phyloP scores from a whole-genome alignment of 108 stramenopile species.

The Fragilaria crotonensis region DNA sequence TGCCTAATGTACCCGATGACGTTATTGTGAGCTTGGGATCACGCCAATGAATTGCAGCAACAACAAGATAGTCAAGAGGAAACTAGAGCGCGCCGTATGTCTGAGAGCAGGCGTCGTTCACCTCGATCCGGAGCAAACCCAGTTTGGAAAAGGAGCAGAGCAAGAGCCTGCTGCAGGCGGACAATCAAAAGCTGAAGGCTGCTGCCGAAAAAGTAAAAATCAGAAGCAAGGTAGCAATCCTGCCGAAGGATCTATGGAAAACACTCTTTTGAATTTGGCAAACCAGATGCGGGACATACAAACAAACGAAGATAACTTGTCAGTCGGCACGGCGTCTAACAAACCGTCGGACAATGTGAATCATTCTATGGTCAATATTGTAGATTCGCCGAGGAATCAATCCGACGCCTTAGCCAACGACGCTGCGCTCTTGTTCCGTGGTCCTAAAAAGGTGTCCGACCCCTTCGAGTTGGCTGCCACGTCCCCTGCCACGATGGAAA shows the following conservation, averaged over 20 bases:
- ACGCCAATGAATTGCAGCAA: neutral
- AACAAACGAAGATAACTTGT: neutral
- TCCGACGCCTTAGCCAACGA: neutral
- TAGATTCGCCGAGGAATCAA: neutral
- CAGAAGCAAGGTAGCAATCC: neutral
- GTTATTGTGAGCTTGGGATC: neutral
- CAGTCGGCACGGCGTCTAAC: too few relatives aligned
- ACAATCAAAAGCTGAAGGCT: too few relatives aligned
- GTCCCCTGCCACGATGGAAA: neutral
- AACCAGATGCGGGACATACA: neutral
- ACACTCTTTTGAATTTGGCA: neutral
- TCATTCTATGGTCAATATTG: neutral
- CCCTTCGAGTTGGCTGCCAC: too few relatives aligned
- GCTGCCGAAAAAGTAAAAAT: too few relatives aligned
- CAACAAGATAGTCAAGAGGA: too few relatives aligned
- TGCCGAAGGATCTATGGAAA: neutral
- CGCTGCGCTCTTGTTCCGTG: neutral
- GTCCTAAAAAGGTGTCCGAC: neutral
- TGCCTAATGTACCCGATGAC: constrained; percentile 1
- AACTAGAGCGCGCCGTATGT: too few relatives aligned
- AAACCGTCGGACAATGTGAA: neutral
- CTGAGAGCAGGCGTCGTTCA: too few relatives aligned
- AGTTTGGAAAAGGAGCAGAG: too few relatives aligned
- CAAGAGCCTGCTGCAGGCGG: too few relatives aligned
- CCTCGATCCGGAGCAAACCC: too few relatives aligned